phyloP scores from a whole-genome alignment of 2,329 filamentous ascomycete species.

The Monosporascus sp. region DNA sequence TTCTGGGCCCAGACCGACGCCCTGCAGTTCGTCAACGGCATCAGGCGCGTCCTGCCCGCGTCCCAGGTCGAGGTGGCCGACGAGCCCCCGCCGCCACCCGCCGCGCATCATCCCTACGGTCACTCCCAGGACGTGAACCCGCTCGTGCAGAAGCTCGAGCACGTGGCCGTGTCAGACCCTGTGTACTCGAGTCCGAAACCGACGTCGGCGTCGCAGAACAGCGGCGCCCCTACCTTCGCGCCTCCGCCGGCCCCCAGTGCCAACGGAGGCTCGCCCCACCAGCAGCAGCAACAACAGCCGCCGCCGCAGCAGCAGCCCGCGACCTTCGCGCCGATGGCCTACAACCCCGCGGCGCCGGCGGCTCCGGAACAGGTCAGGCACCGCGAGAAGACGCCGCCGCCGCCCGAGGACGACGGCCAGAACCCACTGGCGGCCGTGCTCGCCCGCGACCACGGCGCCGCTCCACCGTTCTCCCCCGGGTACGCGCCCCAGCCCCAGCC shows the following conservation, averaged over 20 bases:
- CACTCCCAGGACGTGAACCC: slow-evolving; percentile 50
- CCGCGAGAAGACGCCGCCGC: slow-evolving; percentile 73
- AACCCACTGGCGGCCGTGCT: slow-evolving; percentile 55
- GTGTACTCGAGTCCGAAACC: slow-evolving; percentile 33
- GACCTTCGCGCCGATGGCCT: slow-evolving; percentile 60
- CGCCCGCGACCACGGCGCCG: slow-evolving; percentile 47
- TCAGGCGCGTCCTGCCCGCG: slow-evolving; percentile 58
- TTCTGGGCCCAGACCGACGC: slow-evolving; percentile 74
- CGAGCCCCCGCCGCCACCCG: slow-evolving; percentile 48
- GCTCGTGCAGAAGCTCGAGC: slow-evolving; percentile 69
- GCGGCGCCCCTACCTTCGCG: slow-evolving; percentile 30
- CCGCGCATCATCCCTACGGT: slow-evolving; percentile 30
- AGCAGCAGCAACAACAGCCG: slow-evolving; percentile 3
- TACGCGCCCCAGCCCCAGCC: slow-evolving; percentile 28
- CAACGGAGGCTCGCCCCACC: slow-evolving; percentile 28
- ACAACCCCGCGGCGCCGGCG: slow-evolving; percentile 73
- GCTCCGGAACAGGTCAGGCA: slow-evolving; percentile 67
- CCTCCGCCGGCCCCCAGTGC: slow-evolving; percentile 33
- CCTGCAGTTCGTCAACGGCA: slow-evolving; percentile 61
- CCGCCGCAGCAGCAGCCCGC: slow-evolving; percentile 11
- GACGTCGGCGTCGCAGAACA: slow-evolving; percentile 9
- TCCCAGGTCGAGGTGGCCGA: slow-evolving; percentile 58
- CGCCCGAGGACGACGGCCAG: slow-evolving; percentile 59
- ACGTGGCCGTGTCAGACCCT: slow-evolving; percentile 59
- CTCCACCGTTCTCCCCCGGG: slow-evolving; percentile 45